Percentiles rank a stretch among this genome's conserved stretches.
Conservation (phyloP, 495 filamentous ascomycete species). For the Penicillium bovifimosum region DNA sequence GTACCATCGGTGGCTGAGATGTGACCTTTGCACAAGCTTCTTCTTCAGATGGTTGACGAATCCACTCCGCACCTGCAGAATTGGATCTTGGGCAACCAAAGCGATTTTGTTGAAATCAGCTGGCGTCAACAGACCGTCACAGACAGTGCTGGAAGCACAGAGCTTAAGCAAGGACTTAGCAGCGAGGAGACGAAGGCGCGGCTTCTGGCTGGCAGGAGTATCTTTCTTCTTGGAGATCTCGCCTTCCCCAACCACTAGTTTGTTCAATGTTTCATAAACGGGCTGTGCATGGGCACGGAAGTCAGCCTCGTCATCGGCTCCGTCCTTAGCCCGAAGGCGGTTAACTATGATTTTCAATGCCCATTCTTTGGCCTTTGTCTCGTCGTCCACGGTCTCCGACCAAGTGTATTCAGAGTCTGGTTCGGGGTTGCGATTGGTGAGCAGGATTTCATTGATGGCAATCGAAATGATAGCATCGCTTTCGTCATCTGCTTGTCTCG, state of each 20-base stretch:
- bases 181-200: slow-evolving; percentile 73
- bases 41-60: slow-evolving; percentile 86
- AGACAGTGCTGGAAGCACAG: slow-evolving; percentile 58
- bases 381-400: slow-evolving; percentile 68
- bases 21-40: slow-evolving; percentile 52
- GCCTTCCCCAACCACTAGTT: slow-evolving; percentile 65
- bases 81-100: slow-evolving; percentile 69
- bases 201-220: slow-evolving; percentile 68
- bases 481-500: slow-evolving; percentile 64
- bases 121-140: slow-evolving; percentile 70
- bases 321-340: slow-evolving; percentile 62
- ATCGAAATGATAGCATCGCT: slow-evolving; percentile 75
- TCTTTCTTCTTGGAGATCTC: slow-evolving; percentile 69
- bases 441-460: slow-evolving; percentile 67
- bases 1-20: slow-evolving; percentile 63
- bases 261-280: slow-evolving; percentile 73
- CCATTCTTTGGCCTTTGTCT: slow-evolving; percentile 78
- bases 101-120: slow-evolving; percentile 75
- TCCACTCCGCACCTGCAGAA: slow-evolving; percentile 63
- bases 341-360: slow-evolving; percentile 89
- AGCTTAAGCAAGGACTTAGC: slow-evolving; percentile 81
- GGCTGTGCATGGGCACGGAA: slow-evolving; percentile 59
- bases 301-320: slow-evolving; percentile 45
- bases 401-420: slow-evolving; percentile 52
- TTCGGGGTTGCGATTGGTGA: slow-evolving; percentile 56